Conservation (phyloP, 176 grass and related monocot species). For the Oryza australiensis region DNA sequence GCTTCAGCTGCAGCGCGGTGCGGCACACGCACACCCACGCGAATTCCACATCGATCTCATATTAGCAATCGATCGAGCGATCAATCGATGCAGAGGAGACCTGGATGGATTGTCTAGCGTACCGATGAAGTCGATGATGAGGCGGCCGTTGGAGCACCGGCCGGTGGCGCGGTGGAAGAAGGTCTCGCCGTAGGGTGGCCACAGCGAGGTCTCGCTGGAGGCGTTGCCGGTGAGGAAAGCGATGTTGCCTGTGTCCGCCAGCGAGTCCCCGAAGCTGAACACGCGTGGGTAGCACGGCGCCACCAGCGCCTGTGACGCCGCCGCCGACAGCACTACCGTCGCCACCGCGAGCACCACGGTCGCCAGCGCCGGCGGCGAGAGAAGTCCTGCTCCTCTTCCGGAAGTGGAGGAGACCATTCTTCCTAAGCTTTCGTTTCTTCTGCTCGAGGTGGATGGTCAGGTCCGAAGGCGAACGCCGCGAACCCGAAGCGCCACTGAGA, state of each 20-base stretch:
- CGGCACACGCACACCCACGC: too few relatives aligned
- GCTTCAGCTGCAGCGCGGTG: slow-evolving; percentile 40
- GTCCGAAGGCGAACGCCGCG: too few relatives aligned
- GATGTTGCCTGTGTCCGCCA: slow-evolving; percentile 63
- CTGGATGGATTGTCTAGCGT: neutral
- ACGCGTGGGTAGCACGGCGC: slow-evolving; percentile 49
- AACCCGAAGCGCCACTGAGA: too few relatives aligned
- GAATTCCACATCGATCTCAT: slow-evolving; percentile 11
- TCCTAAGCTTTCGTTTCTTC: neutral
- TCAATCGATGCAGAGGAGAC: neutral
- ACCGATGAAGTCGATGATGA: slow-evolving; percentile 85
- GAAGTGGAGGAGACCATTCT: slow-evolving; percentile 23
- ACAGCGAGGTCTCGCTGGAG: neutral
- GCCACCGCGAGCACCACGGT: neutral
- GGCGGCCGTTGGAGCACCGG: slow-evolving; percentile 66
- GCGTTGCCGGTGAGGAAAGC: slow-evolving; percentile 6
- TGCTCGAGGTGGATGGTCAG: neutral
- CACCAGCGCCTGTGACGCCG: neutral
- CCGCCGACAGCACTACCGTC: neutral
- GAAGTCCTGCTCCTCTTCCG: neutral
- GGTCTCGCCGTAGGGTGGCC: slow-evolving; percentile 59
- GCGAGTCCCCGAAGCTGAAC: slow-evolving; percentile 70
- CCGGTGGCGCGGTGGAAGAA: slow-evolving; percentile 74
- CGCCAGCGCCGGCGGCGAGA: neutral
- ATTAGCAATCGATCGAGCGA: neutral